A percentile compares a stretch with the other conserved stretches of the same genome.
Evolutionary conservation across 1,284 basidiomycete species (phyloP).

Genomic region (Moniliella sp.): DNA sequence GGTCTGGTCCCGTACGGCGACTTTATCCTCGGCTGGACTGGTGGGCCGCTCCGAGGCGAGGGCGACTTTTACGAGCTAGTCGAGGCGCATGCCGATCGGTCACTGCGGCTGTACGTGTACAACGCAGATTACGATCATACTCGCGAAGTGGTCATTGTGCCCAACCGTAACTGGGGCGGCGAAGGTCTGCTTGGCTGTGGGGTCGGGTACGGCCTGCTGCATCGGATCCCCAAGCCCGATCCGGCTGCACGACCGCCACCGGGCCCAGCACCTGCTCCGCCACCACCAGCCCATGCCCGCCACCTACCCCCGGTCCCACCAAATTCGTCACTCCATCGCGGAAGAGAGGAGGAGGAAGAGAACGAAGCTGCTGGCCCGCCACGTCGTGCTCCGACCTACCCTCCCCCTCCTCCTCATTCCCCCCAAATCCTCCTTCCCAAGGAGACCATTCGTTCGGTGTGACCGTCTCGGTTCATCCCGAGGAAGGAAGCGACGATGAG

Average conservation of each 20-base stretch:
- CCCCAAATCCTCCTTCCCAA: too few species aligned
- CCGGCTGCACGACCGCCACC: slow-evolving; percentile 1
- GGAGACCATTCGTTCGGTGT: slow-evolving; percentile 2
- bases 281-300: background rate
- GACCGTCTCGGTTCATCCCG: slow-evolving; percentile 4
- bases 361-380: background rate
- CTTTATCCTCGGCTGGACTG: slow-evolving; percentile 81
- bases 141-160: slow-evolving; percentile 27
- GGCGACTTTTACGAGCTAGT: slow-evolving; percentile 90
- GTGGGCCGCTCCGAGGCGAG: slow-evolving; percentile 58
- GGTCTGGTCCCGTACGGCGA: slow-evolving; percentile 69
- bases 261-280: background rate
- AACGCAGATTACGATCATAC: slow-evolving; percentile 70
- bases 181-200: slow-evolving; percentile 27
- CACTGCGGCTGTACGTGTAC: slow-evolving; percentile 78
- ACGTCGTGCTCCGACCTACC: too few species aligned
- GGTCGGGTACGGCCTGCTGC: slow-evolving; percentile 24
- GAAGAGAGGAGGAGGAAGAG: background rate
- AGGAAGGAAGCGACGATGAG: slow-evolving; percentile 4
- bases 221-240: slow-evolving; percentile 6
- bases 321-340: background rate
- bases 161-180: slow-evolving; percentile 25
- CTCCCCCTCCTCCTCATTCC: too few species aligned
- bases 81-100: slow-evolving; percentile 77
- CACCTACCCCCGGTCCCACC: background rate